Conservation (phyloP, 352 stramenopile species). For the Phytophthora pistaciae region DNA sequence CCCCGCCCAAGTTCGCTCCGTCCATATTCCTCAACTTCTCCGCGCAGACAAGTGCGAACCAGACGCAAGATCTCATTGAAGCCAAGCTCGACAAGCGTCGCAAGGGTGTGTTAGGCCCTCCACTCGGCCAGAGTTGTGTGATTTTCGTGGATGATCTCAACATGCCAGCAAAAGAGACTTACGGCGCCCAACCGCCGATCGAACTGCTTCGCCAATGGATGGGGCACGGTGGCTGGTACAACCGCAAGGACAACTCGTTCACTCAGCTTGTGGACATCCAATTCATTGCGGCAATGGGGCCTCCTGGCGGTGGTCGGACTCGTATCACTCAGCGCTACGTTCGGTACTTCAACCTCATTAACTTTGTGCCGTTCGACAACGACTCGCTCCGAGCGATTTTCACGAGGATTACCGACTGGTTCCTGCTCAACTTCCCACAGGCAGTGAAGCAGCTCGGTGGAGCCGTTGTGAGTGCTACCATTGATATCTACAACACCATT, state of each 20-base stretch:
- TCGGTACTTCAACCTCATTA: conserved; percentile 95
- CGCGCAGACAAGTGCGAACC: conserved; percentile 93
- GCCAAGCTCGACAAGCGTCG: conserved; percentile 95
- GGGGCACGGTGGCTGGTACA: conserved; percentile 95
- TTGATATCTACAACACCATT: conserved; percentile 95
- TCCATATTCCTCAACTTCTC: conserved; percentile 95
- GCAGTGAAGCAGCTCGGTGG: conserved; percentile 83
- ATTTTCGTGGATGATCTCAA: conserved; percentile 97
- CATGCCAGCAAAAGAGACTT: conserved; percentile 95
- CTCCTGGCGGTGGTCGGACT: conserved; percentile 91
- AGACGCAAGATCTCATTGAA: conserved; percentile 96
- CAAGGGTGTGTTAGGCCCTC: conserved; percentile 93
- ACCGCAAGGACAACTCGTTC: conserved; percentile 94
- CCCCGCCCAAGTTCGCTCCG: conserved; percentile 55
- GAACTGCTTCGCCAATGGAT: conserved; percentile 95
- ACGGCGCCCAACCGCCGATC: conserved; percentile 94
- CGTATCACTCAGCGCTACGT: conserved; percentile 94
- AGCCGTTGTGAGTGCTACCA: conserved; percentile 85
- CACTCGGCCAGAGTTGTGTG: conserved; percentile 90
- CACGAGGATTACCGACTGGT: conserved; percentile 91
- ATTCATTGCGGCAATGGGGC: conserved; percentile 94
- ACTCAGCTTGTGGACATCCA: conserved; percentile 94
- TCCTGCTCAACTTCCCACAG: conserved; percentile 81
- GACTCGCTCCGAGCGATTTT: conserved; percentile 92
- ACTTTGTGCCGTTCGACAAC: conserved; percentile 93